A percentile compares a stretch with the other conserved stretches of the same genome.
phyloP scores from a whole-genome alignment of 495 filamentous ascomycete species.

The Lasiosphaeria hispida region DNA sequence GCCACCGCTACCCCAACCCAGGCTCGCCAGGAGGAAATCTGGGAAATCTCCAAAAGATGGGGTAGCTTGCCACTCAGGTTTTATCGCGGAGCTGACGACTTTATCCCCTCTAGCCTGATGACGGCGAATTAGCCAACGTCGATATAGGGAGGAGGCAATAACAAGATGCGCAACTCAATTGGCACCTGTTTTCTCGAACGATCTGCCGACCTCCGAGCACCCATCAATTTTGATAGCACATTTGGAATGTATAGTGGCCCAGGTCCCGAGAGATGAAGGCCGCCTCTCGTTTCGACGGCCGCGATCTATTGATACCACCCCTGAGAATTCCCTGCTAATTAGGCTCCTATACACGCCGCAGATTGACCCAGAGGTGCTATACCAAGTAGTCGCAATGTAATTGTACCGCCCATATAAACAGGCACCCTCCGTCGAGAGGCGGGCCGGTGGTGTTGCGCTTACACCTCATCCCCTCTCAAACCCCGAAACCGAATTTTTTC shows the following conservation, averaged over 20 bases:
- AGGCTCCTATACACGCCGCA: no score
- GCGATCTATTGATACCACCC: no score
- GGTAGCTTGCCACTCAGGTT: no score
- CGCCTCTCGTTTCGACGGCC: background rate
- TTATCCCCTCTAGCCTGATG: conserved; percentile 23
- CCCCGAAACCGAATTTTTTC: background rate
- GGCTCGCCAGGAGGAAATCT: no score
- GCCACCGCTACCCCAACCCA: no score
- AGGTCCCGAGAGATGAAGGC: conserved; percentile 22
- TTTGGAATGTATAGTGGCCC: conserved; percentile 18
- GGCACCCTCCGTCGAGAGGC: no score
- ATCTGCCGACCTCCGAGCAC: conserved; percentile 33
- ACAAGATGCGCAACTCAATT: conserved; percentile 20
- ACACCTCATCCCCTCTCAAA: background rate
- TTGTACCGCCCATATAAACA: no score
- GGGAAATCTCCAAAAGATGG: no score
- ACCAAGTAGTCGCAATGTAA: no score
- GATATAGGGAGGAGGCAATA: conserved; percentile 26
- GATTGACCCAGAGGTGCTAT: no score
- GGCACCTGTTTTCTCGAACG: conserved; percentile 18
- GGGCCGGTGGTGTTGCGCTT: background rate
- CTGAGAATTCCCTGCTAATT: no score
- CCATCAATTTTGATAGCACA: conserved; percentile 11
- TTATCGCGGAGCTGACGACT: background rate
- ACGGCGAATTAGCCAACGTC: conserved; percentile 30